Evolutionary conservation across 192 early-diverging fungal species (phyloP), one percentile per base, ranked within the genome.

Genomic region (Gigaspora rosea): DNA sequence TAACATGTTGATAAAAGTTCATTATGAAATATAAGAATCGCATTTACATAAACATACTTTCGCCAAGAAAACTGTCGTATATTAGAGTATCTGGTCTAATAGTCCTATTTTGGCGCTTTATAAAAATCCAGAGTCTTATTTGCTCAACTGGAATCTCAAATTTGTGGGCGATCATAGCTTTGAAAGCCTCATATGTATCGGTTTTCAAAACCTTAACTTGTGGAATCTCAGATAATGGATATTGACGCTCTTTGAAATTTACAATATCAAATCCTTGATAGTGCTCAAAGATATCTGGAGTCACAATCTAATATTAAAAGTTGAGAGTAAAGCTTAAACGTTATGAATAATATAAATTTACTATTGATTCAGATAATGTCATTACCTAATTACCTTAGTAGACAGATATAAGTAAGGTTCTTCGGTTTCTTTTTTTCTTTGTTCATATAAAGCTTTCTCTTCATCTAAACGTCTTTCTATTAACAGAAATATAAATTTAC

Each of bases 31-130:
- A n/a, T 2, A 52, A 52, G 51, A 15, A 52, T 13, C 15, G 51
- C 2, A 52, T 52, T 4, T 52, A 27, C 27, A 27, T 13, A 13
- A 8, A 78, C 86, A 70, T 84, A 92, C 89, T 75, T 2, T 58
- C 65, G 13, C 77, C 76, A 49, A 81, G 67, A 59, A 91, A 85
- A 10, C 76, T 54, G 33, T 85, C 83, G 18, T 83, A 79, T 64
- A 93, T 87, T 16, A 92, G 90, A n/a, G 81, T 54, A 76, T 98
- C 96, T 9, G 93, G 92, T 56, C 97, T 88, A 27, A 94, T 77
- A 4, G 97, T 98, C 80, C 91, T 91, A 86, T 99, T 99, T 80
- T 96, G 91, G 4, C 97, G 90, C 15, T 91, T 91, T 15, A 94
- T 90, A 76, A 98, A 83, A 1, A 86, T 84, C 97, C 97, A 99